These are phyloP conservation scores for Peronospora belbahrii DNA, from an alignment of 352 stramenopile species.

Conservation along the genomic window DNA sequence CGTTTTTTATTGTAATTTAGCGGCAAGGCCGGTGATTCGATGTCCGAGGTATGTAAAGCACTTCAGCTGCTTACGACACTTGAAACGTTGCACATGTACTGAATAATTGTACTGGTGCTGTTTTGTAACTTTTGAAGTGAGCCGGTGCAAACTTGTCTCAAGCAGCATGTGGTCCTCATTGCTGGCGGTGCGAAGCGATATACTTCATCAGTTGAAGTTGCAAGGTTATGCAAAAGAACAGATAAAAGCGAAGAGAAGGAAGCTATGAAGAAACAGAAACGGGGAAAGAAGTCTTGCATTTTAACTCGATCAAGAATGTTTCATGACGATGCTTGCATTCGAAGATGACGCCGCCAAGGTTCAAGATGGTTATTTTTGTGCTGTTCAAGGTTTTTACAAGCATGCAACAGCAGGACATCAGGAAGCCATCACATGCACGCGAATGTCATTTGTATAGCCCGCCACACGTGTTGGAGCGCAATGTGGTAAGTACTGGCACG, in stretches of 20 bases:
- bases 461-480: neutral
- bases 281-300: slow-evolving; percentile 29
- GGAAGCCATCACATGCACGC: neutral
- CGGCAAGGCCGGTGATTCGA: slow-evolving; percentile 11
- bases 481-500: neutral
- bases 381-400: slow-evolving; percentile 15
- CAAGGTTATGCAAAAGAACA: slow-evolving; percentile 6
- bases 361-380: slow-evolving; percentile 22
- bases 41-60: slow-evolving; percentile 13
- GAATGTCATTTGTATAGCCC: neutral
- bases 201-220: too few species aligned
- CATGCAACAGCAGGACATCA: slow-evolving; percentile 6
- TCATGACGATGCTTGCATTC: slow-evolving; percentile 32
- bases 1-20: neutral
- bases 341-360: slow-evolving; percentile 21
- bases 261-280: slow-evolving; percentile 18
- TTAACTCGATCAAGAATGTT: slow-evolving; percentile 49
- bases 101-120: neutral
- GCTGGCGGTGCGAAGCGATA: too few species aligned
- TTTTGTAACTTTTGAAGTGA: slow-evolving; percentile 16
- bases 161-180: neutral
- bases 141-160: slow-evolving; percentile 8
- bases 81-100: neutral
- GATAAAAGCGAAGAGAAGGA: slow-evolving; percentile 9
- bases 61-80: neutral